Evolutionary conservation across 768 basidiomycete species (phyloP), one percentile per base, ranked within the genome.

Genomic region (Crucibulum laeve): DNA sequence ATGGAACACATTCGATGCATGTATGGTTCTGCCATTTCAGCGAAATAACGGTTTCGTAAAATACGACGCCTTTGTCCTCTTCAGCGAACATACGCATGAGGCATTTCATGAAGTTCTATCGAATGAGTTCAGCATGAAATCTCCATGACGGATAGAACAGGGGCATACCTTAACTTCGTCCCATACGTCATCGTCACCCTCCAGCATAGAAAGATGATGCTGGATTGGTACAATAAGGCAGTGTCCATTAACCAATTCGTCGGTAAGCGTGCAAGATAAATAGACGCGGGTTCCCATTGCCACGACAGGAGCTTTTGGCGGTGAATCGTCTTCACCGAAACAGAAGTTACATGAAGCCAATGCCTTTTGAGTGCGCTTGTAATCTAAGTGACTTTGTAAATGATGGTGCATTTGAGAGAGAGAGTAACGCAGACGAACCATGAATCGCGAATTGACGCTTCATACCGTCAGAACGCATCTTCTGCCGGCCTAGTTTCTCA

Each of bases 101-200:
- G 48, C 91, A 93, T 68, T 99, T 99, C 82, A 84, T 83, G 47
- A 83, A 84, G 48, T 83, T 83, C 82, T 84, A 25, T 4, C 18
- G 21, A 58, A 40, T 25, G 18, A 3, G 28, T 28, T 7, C 25
- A 25, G 15, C 28, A 26, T 18, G 42, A 3, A 41, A 5, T 23
- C 39, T 5, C 30, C 39, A 38, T 19, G 4, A 19, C 25, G 21
- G 36, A 8, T 15, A 10, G 24, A 17, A 28, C 15, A 46, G n/a
- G 32, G n/a, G 63, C 84, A 43, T 56, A 95, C 95, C 66, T 77
- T 77, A 45, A 92, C 83, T 77, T 98, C 95, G 49, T 98, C 95
- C 95, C 95, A 99, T 18, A 94, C 87, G 55, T 99, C 95, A 49
- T 98, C 93, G 51, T 99, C 95, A 22, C 82, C 88, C 62, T 98